Base-by-base conservation (phyloP, 2,329 filamentous ascomycete species). In the Pseudopithomyces chartarum region DNA sequence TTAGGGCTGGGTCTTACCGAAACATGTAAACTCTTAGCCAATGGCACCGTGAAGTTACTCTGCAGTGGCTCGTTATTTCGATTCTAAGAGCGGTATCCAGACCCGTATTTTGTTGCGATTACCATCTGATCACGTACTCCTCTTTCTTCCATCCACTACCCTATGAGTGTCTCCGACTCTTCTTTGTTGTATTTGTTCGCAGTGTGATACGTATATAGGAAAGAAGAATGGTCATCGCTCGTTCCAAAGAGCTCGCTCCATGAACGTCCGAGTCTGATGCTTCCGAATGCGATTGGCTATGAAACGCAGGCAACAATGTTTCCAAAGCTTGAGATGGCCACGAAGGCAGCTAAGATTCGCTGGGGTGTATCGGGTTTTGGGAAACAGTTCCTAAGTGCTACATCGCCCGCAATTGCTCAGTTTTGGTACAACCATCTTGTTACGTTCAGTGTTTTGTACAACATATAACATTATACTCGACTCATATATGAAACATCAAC, bases 181-280 rank as follows among this genome's bases (percentile, higher is more conserved):
- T 74, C 73, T 54, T 65, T 53, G 36, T 78, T 69, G 60, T 78
- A 78, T 38, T 66, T 69, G 55, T 70, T 74, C 11, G 72, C 66
- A 0, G 87, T 90, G 70, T 91, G 85, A 73, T 84, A 91, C 66
- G 82, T 85, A 66, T 91, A 88, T 8, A 91, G 81, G n/a, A 91
- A 84, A 22, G 80, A 77, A 63, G 89, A 87, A 1, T 84, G 80
- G 1, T 82, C 81, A 49, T 85, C 78, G 67, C 89, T 84, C 73
- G 88, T 89, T 44, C 62, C 60, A 3, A 65, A 89, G 85, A 7
- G 82, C 81, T 54, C 84, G 77, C 68, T 90, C 85, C 70, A 85
- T 80, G 88, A 89, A 42, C 58, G 81, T 79, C 47, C 89, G 87
- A 84, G 84, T 71, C 83, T 86, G 83, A 89, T 88, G 46, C 79